Percentiles rank a stretch among this genome's conserved stretches.
Conservation (phyloP, 257 asterid genomes). For the Solanum tacnaense region DNA sequence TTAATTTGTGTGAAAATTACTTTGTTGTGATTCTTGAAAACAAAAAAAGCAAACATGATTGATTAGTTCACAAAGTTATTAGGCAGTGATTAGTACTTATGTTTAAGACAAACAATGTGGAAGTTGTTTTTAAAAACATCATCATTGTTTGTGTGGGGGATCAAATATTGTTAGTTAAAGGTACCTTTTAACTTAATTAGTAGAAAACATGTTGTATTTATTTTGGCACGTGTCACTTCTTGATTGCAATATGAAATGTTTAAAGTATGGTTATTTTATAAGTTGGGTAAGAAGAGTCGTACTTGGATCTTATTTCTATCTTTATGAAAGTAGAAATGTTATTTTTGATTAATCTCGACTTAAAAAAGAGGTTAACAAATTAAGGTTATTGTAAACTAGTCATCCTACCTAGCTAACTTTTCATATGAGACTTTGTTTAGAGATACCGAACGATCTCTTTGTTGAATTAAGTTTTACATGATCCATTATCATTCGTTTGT, state of each 20-base stretch:
- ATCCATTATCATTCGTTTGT: background rate
- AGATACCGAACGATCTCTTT: background rate
- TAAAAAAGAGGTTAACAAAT: background rate
- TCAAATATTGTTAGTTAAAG: background rate
- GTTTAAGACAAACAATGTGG: background rate
- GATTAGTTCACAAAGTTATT: background rate
- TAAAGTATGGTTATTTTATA: background rate
- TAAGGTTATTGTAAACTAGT: background rate
- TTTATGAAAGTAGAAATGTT: background rate
- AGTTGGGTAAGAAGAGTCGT: background rate
- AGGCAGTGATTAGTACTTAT: background rate
- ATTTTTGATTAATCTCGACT: background rate
- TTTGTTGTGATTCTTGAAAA: background rate
- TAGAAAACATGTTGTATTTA: background rate
- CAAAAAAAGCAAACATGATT: background rate
- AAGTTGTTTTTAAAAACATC: background rate
- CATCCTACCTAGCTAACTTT: background rate
- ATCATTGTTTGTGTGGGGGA: background rate
- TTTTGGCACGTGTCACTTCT: background rate
- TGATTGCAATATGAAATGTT: background rate
- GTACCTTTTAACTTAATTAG: background rate
- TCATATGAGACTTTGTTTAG: background rate
- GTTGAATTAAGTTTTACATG: background rate
- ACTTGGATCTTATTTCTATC: background rate
- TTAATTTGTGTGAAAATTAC: background rate